Percentiles rank a stretch among this genome's conserved stretches.
Conservation (phyloP, 2,329 filamentous ascomycete genomes). For the Penicillium sclerotigenum region DNA sequence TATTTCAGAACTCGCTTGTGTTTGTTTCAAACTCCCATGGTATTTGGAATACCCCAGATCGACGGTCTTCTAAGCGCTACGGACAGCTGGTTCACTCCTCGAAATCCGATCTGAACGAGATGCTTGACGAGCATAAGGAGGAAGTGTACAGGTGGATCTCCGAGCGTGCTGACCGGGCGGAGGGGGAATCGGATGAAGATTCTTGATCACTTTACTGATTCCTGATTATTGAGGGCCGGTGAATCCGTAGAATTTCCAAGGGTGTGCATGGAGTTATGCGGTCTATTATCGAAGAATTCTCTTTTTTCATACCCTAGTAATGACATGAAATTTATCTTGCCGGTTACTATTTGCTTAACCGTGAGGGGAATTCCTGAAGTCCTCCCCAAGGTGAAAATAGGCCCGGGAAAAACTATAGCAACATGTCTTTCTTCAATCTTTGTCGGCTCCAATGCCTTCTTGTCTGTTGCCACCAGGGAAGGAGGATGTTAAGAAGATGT, state of each 20-base stretch:
- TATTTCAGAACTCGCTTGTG: slow-evolving; percentile 64
- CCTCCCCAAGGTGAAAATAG: not conserved
- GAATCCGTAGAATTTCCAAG: not conserved
- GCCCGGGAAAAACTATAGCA: not conserved
- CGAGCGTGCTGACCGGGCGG: slow-evolving; percentile 31
- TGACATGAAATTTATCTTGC: not conserved
- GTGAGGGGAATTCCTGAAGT: not conserved
- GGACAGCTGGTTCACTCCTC: slow-evolving; percentile 51
- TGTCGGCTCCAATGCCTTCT: not conserved
- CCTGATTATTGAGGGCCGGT: not conserved
- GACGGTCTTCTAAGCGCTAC: slow-evolving; percentile 57
- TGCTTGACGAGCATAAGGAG: slow-evolving; percentile 54
- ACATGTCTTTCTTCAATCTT: not conserved
- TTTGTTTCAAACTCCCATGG: slow-evolving; percentile 73
- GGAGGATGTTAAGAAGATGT: not conserved
- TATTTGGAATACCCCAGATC: slow-evolving; percentile 65
- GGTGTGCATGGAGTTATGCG: not conserved
- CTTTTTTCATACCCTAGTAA: slow-evolving; percentile 1
- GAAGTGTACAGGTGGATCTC: slow-evolving; percentile 50
- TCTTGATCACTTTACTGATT: not conserved
- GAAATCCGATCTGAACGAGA: slow-evolving; percentile 51
- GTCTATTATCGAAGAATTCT: not conserved
- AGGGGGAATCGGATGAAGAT: slow-evolving; percentile 27
- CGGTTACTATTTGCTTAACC: not conserved
- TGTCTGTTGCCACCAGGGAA: not conserved